These are phyloP conservation scores for Microsporum ferrugineum DNA, from an alignment of 2,329 filamentous ascomycete genomes.

Conservation along the genomic window DNA sequence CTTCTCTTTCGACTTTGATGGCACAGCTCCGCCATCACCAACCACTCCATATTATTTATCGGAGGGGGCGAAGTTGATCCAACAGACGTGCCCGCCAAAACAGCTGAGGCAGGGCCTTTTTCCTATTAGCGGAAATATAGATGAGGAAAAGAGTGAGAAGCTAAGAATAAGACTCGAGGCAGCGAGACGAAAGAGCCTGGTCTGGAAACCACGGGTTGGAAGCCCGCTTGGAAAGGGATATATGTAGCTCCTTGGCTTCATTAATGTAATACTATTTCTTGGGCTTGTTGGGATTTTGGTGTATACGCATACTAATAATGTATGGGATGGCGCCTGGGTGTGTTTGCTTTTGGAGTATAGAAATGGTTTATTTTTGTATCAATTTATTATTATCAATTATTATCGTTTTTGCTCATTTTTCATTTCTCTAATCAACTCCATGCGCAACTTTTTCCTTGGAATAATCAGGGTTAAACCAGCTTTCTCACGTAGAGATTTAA, in stretches of 20 bases:
- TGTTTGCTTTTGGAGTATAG: not conserved
- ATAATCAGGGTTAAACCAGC: not conserved
- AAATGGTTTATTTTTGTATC: not conserved
- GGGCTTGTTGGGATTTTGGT: not conserved
- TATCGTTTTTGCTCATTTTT: not conserved
- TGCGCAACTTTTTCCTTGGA: not conserved
- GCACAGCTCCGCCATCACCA: conserved; percentile 33
- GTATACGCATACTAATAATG: not conserved
- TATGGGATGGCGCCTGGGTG: not conserved
- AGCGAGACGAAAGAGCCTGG: conserved; percentile 63
- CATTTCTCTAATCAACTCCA: not conserved
- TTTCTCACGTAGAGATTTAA: not conserved
- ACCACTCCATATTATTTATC: conserved; percentile 38
- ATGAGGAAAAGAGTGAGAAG: conserved; percentile 25
- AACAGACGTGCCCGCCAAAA: conserved; percentile 46
- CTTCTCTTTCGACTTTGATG: conserved; percentile 24
- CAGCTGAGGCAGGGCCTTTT: conserved; percentile 36
- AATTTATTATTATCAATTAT: not conserved
- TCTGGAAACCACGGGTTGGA: conserved; percentile 62
- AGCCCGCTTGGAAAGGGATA: conserved; percentile 49
- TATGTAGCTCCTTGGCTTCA: not conserved
- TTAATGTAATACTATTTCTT: not conserved
- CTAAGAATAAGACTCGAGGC: conserved; percentile 56
- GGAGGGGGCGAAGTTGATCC: conserved; percentile 34
- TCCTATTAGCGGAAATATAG: conserved; percentile 17